A percentile compares a stretch with the other conserved stretches of the same genome.
Evolutionary conservation across 495 filamentous ascomycete genomes (phyloP).

Genomic region (Aspergillus saccharolyticus): DNA sequence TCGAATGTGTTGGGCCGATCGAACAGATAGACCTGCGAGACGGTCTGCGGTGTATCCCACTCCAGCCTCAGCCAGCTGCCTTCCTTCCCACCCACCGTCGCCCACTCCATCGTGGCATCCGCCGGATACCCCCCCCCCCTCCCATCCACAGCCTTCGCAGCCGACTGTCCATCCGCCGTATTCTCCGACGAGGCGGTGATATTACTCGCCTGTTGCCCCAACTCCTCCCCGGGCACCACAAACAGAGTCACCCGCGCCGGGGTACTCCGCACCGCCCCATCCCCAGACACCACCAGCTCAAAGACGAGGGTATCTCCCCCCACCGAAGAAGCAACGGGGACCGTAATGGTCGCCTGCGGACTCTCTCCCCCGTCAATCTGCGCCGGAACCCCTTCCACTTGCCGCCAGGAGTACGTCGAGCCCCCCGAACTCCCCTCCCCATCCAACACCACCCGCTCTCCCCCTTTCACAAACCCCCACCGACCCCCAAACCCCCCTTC

Average conservation of each 20-base stretch:
- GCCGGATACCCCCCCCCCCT: conserved; percentile 2
- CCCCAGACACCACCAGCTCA: conserved; percentile 3
- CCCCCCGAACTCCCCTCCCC: neutral
- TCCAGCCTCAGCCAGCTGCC: conserved; percentile 6
- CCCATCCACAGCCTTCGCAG: conserved; percentile 9
- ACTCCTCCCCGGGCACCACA: neutral
- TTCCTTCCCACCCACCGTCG: conserved; percentile 2
- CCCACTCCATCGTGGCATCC: conserved; percentile 2
- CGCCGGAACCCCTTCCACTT: conserved; percentile 1
- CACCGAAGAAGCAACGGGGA: neutral
- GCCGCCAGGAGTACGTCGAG: conserved; percentile 6
- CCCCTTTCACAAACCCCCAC: neutral
- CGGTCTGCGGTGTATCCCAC: conserved; percentile 6
- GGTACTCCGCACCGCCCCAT: neutral
- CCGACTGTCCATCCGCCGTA: neutral
- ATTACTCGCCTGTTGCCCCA: conserved; percentile 1
- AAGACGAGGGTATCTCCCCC: neutral
- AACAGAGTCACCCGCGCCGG: conserved; percentile 2
- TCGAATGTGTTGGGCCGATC: conserved; percentile 10
- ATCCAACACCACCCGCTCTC: neutral
- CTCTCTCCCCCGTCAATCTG: neutral
- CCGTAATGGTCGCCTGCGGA: neutral
- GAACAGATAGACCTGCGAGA: conserved; percentile 8
- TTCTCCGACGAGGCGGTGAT: conserved; percentile 10
- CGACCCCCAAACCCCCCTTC: neutral